These are phyloP conservation scores for Leishmania turanica DNA, from an alignment of 208 protist species.

Conservation along the genomic window DNA sequence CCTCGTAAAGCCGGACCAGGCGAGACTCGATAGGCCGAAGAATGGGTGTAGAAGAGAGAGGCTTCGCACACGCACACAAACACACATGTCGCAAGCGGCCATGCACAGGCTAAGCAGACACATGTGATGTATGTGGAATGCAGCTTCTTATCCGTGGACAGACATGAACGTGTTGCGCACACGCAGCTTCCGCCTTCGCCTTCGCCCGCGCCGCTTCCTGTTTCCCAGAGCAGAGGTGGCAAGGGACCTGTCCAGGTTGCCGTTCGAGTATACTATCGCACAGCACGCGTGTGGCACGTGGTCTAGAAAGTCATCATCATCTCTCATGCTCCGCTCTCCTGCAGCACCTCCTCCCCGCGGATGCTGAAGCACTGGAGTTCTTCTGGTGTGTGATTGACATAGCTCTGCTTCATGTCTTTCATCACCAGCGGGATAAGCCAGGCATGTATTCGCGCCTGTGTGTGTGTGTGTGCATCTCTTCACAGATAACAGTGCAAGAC, in stretches of 20 bases:
- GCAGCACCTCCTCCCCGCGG: background rate
- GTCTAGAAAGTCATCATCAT: background rate
- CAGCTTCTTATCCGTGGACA: background rate
- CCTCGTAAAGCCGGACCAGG: no score
- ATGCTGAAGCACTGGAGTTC: background rate
- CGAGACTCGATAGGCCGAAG: background rate
- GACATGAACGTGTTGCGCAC: background rate
- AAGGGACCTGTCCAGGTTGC: background rate
- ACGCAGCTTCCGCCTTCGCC: background rate
- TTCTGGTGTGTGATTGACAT: background rate
- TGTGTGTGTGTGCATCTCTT: background rate
- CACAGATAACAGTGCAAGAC: constrained; percentile 1
- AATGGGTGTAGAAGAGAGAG: background rate
- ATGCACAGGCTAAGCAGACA: background rate
- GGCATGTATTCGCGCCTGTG: background rate
- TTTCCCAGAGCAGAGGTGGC: background rate
- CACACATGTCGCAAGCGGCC: background rate
- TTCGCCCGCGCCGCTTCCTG: background rate
- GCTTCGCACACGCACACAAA: background rate
- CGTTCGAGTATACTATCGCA: background rate
- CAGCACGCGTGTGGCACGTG: no score
- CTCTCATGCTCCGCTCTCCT: background rate
- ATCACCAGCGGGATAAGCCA: background rate
- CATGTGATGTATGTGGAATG: background rate
- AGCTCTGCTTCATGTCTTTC: background rate